Evolutionary conservation across 2,329 filamentous ascomycete species (phyloP).

Genomic region (Colletotrichum tropicicola): DNA sequence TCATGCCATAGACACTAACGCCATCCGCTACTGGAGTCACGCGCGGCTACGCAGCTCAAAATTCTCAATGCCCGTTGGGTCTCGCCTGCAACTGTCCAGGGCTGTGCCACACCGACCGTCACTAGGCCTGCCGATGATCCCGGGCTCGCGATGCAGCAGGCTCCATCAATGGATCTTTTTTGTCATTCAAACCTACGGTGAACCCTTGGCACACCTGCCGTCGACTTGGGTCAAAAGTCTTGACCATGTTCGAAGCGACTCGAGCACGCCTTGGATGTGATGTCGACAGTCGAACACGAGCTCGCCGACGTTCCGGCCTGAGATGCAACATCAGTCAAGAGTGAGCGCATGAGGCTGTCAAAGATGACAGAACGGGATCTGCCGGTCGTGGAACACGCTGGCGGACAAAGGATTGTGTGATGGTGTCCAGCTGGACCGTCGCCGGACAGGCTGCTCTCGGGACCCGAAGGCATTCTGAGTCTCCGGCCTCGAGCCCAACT

Average conservation of each 20-base stretch:
- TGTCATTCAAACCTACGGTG: slow-evolving; percentile 12
- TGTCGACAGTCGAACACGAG: neutral
- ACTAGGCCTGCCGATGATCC: slow-evolving; percentile 20
- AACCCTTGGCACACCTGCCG: slow-evolving; percentile 5
- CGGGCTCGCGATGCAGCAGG: slow-evolving; percentile 2
- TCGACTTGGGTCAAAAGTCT: neutral
- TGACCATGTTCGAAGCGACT: neutral
- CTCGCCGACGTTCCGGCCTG: too few relatives aligned
- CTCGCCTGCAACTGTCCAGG: neutral
- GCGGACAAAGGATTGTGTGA: neutral
- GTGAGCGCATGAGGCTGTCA: neutral
- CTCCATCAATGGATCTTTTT: slow-evolving; percentile 26
- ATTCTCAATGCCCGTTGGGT: neutral
- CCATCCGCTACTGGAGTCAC: neutral
- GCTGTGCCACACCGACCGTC: slow-evolving; percentile 19
- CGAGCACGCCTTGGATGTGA: neutral
- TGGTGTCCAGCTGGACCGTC: neutral
- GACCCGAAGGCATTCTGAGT: neutral
- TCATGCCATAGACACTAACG: neutral
- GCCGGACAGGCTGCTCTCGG: neutral
- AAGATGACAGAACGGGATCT: neutral
- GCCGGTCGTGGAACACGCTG: neutral
- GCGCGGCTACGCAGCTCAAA: neutral
- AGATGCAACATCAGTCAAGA: too few relatives aligned
- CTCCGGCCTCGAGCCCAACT: neutral